phyloP scores from a whole-genome alignment of 179 eudicot species.

The Beta corolliflora region DNA sequence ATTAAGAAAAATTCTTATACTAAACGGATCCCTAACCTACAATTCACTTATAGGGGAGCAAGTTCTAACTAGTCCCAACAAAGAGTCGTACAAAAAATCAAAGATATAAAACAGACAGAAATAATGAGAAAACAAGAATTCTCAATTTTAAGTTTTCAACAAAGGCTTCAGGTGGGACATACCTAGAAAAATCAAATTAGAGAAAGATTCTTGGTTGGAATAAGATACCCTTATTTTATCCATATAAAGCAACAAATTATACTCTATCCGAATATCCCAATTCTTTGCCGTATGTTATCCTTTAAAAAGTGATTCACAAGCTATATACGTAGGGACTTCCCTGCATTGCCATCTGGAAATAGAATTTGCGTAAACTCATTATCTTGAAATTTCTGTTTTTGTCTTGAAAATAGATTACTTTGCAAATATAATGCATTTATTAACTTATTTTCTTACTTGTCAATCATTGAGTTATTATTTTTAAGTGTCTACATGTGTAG shows the following conservation, averaged over 20 bases:
- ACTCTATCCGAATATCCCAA: constrained; percentile 5
- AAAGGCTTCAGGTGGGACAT: constrained; percentile 1
- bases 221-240: constrained; percentile 8
- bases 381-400: not conserved
- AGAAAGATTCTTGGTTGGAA: constrained; percentile 4
- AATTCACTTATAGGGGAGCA: too few species aligned
- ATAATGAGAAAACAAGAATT: not conserved
- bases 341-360: constrained; percentile 5
- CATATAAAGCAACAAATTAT: not conserved
- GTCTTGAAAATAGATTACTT: not conserved
- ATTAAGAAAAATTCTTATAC: too few species aligned
- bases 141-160: not conserved
- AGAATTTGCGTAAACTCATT: not conserved
- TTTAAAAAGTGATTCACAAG: constrained; percentile 21
- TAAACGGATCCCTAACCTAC: too few species aligned
- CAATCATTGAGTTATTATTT: too few species aligned
- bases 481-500: too few species aligned
- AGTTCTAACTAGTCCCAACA: too few species aligned
- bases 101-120: not conserved
- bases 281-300: constrained; percentile 21
- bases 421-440: too few species aligned
- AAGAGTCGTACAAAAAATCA: not conserved
- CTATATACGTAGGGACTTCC: constrained; percentile 13
- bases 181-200: not conserved
- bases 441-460: too few species aligned